Base-by-base conservation (phyloP, 192 early-diverging fungal species). In the Dispira simplex region DNA sequence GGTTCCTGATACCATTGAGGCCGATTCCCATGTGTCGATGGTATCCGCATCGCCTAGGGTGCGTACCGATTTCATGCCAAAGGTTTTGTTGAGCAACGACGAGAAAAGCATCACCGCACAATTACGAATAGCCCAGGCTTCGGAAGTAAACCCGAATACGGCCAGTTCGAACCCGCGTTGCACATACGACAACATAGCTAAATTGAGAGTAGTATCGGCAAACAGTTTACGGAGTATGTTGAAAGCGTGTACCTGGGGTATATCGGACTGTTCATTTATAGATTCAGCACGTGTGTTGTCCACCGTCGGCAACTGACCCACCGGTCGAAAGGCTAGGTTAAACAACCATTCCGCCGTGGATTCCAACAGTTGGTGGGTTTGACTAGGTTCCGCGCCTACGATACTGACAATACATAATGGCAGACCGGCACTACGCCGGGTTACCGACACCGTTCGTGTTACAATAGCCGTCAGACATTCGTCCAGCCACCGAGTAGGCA, bases 31-130 rank as follows among this genome's bases (percentile, higher is more conserved):
- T n/a, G 39, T 43, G 43, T 44, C 43, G 25, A 95, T 81, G 20
- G 84, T 81, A 46, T 92, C 88, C 48, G 76, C 77, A 63, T 82
- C 74, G 39, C 83, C 77, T 62, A 92, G 83, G 52, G 89, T 84
- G n/a, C 77, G 80, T 5, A 76, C 77, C 58, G 84, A 84, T 68
- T 88, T 95, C 48, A 80, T 82, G 9, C 95, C 95, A 73, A 98
- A 84, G 9, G 85, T 83, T 56, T 91, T 82, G 23, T 85, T 85
- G 13, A 95, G 69, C 45, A 95, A 65, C 0, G 93, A 82, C 10
- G 91, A 86, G 69, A 90, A 98, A 62, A 98, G 69, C 85, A 98
- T 90, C 2, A 91, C 85, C 43, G 91, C 87, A 53, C 90, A 92
- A 71, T 98, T 98, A 46, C 95, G 82, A 46, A 98, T 86, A 12